A percentile compares a stretch with the other conserved stretches of the same genome.
These are phyloP conservation scores for Collybiopsis luxurians DNA, from an alignment of 768 basidiomycete genomes.

Conservation along the genomic window DNA sequence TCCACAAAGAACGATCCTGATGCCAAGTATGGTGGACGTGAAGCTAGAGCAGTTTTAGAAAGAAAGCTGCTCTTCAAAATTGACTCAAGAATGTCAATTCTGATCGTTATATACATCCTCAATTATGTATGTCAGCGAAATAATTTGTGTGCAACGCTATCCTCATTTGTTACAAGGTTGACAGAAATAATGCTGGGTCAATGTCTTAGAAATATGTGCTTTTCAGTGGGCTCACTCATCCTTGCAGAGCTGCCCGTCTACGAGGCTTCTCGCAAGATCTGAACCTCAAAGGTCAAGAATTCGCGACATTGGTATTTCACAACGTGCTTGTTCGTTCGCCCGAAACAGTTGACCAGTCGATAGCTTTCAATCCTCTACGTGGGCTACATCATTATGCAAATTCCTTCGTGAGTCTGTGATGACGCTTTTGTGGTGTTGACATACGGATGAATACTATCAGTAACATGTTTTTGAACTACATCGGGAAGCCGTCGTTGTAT, in stretches of 20 bases:
- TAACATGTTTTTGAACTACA: constrained; percentile 56
- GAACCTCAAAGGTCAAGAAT: constrained; percentile 58
- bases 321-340: too few species aligned
- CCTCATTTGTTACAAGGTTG: constrained; percentile 41
- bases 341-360: too few species aligned
- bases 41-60: constrained; percentile 46
- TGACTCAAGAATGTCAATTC: constrained; percentile 53
- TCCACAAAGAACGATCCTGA: constrained; percentile 19
- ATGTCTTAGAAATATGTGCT: constrained; percentile 11
- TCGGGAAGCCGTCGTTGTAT: constrained; percentile 54
- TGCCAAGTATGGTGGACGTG: constrained; percentile 47
- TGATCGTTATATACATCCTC: constrained; percentile 50
- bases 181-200: constrained; percentile 74
- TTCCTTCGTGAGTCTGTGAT: constrained; percentile 30
- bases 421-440: constrained; percentile 16
- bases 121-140: constrained; percentile 36
- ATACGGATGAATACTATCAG: constrained; percentile 47
- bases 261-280: constrained; percentile 71
- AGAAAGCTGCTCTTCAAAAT: constrained; percentile 52
- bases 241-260: constrained; percentile 61
- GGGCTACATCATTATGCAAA: constrained; percentile 36
- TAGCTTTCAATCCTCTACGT: constrained; percentile 13
- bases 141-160: not conserved
- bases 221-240: not conserved
- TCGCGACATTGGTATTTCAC: constrained; percentile 46